These are phyloP conservation scores for Luzula sylvatica DNA, from an alignment of 176 grass and related monocot genomes.

Conservation along the genomic window DNA sequence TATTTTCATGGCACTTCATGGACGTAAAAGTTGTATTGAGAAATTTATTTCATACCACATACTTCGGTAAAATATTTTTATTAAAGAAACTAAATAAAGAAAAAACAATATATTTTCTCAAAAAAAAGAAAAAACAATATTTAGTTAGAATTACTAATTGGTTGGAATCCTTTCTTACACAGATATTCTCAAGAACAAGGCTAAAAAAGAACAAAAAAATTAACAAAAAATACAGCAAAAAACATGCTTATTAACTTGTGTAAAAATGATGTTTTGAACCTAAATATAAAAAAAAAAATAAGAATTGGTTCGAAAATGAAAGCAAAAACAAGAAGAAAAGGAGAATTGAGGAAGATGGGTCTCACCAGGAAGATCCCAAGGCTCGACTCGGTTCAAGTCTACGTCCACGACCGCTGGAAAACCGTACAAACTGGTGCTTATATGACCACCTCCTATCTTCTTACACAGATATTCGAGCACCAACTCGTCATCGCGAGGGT, in stretches of 20 bases:
- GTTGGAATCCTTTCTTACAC: no score
- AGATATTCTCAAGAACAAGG: no score
- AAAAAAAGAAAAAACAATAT: no score
- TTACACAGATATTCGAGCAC: slow-evolving; percentile 76
- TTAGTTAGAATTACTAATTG: no score
- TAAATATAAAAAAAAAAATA: not conserved
- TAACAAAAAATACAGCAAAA: not conserved
- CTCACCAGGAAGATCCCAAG: slow-evolving; percentile 91
- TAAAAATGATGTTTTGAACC: slow-evolving; percentile 8
- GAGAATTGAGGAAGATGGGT: slow-evolving; percentile 1
- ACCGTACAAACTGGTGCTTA: slow-evolving; percentile 27
- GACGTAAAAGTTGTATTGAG: no score
- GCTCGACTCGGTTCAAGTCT: slow-evolving; percentile 85
- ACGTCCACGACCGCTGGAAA: slow-evolving; percentile 65
- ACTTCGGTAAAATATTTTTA: no score
- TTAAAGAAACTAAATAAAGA: no score
- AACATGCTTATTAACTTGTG: not conserved
- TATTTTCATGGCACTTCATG: no score
- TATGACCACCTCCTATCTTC: slow-evolving; percentile 24
- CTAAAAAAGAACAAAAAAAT: no score
- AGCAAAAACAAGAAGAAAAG: not conserved
- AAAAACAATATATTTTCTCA: no score
- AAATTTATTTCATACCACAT: no score
- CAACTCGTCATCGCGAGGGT: slow-evolving; percentile 86
- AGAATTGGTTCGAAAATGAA: not conserved